phyloP scores from a whole-genome alignment of 805 yeast species.

The Sugiyamaella qingdaonensis region DNA sequence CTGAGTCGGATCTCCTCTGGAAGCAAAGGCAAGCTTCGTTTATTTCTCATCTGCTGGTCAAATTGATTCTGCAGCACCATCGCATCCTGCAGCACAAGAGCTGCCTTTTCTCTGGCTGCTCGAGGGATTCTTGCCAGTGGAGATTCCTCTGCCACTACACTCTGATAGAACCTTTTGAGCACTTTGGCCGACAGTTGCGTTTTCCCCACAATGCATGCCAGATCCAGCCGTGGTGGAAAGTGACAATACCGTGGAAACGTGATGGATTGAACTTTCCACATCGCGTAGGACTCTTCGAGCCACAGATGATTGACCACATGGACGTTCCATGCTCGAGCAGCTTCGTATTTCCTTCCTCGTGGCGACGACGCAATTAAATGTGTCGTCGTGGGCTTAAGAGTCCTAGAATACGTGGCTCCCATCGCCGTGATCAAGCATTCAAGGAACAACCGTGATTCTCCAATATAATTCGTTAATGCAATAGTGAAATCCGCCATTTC shows the following conservation, averaged over 20 bases:
- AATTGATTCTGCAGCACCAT: conserved; percentile 65
- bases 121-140: conserved; percentile 22
- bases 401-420: conserved; percentile 74
- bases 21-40: conserved; percentile 32
- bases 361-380: conserved; percentile 66
- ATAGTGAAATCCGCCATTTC: conserved; percentile 53
- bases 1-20: conserved; percentile 40
- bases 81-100: conserved; percentile 58
- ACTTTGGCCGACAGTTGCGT: conserved; percentile 43
- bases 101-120: conserved; percentile 63
- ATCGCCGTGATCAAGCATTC: conserved; percentile 56
- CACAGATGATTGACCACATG: conserved; percentile 74
- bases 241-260: conserved; percentile 44
- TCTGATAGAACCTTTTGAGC: conserved; percentile 38
- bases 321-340: conserved; percentile 67
- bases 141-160: conserved; percentile 4
- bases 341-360: conserved; percentile 68
- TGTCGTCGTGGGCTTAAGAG: conserved; percentile 59
- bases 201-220: conserved; percentile 50
- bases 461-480: conserved; percentile 75
- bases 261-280: conserved; percentile 54
- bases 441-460: conserved; percentile 75
- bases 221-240: conserved; percentile 40
- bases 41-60: conserved; percentile 48
- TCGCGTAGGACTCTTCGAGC: conserved; percentile 75